phyloP scores from a whole-genome alignment of 768 basidiomycete species.

The Hydnum rufescens region DNA sequence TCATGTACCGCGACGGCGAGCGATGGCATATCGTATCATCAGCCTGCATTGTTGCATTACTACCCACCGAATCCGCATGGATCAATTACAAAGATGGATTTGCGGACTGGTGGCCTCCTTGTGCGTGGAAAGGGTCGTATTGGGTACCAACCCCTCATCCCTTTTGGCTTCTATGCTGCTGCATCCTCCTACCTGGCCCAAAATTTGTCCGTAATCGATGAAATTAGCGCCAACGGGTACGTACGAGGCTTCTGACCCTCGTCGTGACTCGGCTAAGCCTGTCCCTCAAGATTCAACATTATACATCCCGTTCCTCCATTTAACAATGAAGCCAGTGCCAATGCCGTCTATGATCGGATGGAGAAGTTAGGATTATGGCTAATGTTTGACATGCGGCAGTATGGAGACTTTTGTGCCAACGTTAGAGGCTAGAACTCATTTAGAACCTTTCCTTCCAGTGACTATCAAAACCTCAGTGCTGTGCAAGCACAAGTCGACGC shows the following conservation, averaged over 20 bases:
- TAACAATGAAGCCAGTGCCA: conserved; percentile 35
- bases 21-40: conserved; percentile 24
- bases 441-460: conserved; percentile 17
- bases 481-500: conserved; percentile 49
- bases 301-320: conserved; percentile 56
- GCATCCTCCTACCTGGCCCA: conserved; percentile 20
- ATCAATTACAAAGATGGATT: conserved; percentile 16
- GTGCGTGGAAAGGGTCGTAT: conserved; percentile 8
- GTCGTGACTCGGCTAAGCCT: not conserved
- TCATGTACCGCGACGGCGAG: not conserved
- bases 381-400: conserved; percentile 70
- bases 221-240: conserved; percentile 39
- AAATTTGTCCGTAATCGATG: conserved; percentile 33
- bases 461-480: conserved; percentile 42
- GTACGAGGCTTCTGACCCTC: conserved; percentile 2
- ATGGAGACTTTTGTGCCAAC: conserved; percentile 11
- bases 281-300: conserved; percentile 25
- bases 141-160: conserved; percentile 27
- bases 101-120: conserved; percentile 13
- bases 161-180: conserved; percentile 53
- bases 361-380: conserved; percentile 48
- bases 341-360: conserved; percentile 45
- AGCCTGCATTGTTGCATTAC: conserved; percentile 23
- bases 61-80: conserved; percentile 19
- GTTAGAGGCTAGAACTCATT: not conserved